phyloP scores from a whole-genome alignment of 441 rosid genomes.

The Adansonia rubrostipa region DNA sequence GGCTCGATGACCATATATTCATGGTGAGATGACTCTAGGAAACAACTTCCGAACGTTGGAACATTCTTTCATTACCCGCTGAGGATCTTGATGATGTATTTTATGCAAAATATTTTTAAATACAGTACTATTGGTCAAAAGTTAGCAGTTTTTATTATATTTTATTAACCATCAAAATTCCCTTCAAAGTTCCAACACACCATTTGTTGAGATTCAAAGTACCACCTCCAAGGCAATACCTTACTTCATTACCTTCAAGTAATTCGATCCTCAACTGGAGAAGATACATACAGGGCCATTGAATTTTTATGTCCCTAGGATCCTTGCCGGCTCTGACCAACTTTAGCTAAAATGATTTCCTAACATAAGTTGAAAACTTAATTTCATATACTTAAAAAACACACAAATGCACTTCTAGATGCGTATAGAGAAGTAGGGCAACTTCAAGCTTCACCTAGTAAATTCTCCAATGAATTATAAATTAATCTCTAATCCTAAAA shows the following conservation, averaged over 20 bases:
- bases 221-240: neutral
- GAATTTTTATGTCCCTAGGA: neutral
- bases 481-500: neutral
- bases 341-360: neutral
- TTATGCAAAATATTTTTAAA: neutral
- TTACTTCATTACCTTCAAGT: neutral
- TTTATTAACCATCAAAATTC: neutral
- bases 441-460: neutral
- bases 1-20: neutral
- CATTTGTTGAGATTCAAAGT: neutral
- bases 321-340: neutral
- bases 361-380: neutral
- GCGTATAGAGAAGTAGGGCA: neutral
- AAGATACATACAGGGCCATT: neutral
- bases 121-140: neutral
- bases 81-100: conserved; percentile 2
- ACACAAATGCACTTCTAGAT: conserved; percentile 6
- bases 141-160: neutral
- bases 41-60: neutral
- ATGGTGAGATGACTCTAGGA: neutral
- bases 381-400: neutral
- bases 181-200: neutral
- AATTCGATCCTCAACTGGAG: neutral
- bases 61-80: neutral
- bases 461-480: neutral